These are phyloP conservation scores for Flaveria trinervia DNA, from an alignment of 129 eudicot species.

Conservation along the genomic window DNA sequence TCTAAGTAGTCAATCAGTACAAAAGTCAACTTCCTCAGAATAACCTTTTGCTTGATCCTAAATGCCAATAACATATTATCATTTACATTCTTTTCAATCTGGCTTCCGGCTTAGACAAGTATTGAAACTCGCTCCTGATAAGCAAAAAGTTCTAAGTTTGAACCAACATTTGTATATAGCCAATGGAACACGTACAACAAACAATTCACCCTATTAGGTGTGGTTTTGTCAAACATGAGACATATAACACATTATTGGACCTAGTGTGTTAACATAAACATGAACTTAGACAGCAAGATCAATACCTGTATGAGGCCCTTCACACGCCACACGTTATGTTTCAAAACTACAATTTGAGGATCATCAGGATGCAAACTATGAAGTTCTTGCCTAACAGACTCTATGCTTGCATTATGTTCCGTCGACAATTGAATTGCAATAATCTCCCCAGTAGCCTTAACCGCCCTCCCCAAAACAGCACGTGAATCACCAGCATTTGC, in stretches of 20 bases:
- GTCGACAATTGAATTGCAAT: conserved; percentile 62
- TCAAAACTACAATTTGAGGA: conserved; percentile 56
- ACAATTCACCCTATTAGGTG: neutral
- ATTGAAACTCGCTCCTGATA: neutral
- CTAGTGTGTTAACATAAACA: neutral
- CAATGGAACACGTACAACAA: neutral
- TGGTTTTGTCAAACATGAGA: neutral
- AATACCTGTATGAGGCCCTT: conserved; percentile 42
- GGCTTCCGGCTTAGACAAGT: neutral
- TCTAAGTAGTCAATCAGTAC: neutral
- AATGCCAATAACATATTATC: neutral
- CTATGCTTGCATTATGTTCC: conserved; percentile 73
- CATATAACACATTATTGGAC: neutral
- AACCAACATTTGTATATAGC: neutral
- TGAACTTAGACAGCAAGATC: neutral
- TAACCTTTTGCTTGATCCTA: neutral
- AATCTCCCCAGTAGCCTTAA: conserved; percentile 65
- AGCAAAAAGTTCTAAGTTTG: neutral
- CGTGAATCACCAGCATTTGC: conserved; percentile 81
- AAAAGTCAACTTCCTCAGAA: neutral
- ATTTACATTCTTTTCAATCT: no score
- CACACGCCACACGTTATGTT: conserved; percentile 45
- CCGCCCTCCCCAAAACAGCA: conserved; percentile 64
- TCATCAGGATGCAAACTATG: conserved; percentile 76
- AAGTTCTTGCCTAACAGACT: conserved; percentile 71